phyloP scores from a whole-genome alignment of 1,284 basidiomycete species.

The Pascua sp. region DNA sequence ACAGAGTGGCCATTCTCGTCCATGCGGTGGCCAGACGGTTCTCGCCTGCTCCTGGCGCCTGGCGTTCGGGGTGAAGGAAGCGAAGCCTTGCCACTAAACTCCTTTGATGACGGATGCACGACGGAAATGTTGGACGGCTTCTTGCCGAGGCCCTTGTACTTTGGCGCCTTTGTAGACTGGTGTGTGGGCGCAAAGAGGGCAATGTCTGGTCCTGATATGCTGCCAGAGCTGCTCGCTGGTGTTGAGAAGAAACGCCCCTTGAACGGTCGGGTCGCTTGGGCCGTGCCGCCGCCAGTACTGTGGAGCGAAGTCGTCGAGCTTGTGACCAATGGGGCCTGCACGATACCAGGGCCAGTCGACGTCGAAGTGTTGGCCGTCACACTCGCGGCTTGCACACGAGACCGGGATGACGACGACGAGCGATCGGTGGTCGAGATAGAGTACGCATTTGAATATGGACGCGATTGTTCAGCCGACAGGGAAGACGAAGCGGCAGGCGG shows the following conservation, averaged over 20 bases:
- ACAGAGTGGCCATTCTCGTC: conserved; percentile 8
- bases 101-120: not conserved
- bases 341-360: conserved; percentile 1
- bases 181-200: not conserved
- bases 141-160: conserved; percentile 26
- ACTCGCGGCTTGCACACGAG: conserved; percentile 2
- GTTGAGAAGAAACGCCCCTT: conserved; percentile 44
- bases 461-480: conserved; percentile 1
- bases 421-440: conserved; percentile 20
- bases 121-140: conserved; percentile 4
- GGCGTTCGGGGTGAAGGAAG: conserved; percentile 1
- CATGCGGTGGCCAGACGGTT: not conserved
- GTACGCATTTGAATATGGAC: conserved; percentile 18
- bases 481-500: not conserved
- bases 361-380: no score
- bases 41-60: not conserved
- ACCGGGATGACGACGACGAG: conserved; percentile 19
- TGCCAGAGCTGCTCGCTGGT: conserved; percentile 15
- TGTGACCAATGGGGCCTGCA: conserved; percentile 1
- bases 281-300: conserved; percentile 11
- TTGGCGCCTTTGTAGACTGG: conserved; percentile 15
- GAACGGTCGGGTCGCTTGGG: conserved; percentile 27
- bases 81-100: not conserved
- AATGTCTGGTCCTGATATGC: not conserved
- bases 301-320: conserved; percentile 17